Evolutionary conservation across 2,329 filamentous ascomycete species (phyloP).

Genomic region (Fusarium virguliforme): DNA sequence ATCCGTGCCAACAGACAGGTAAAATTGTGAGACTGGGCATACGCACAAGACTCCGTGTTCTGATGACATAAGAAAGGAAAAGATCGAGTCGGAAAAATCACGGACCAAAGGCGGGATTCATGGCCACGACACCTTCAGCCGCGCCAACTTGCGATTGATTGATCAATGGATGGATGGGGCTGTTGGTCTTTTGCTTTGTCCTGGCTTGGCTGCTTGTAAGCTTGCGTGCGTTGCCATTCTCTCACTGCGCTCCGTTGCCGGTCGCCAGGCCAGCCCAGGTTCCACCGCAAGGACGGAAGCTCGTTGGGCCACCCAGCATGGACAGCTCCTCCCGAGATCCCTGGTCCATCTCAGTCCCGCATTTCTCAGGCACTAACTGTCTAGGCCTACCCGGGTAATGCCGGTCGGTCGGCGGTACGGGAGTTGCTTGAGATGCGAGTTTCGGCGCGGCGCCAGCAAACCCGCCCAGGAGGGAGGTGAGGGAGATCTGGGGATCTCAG

Average conservation of each 20-base stretch:
- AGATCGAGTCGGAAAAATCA: conserved; percentile 11
- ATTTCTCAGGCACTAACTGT: conserved; percentile 49
- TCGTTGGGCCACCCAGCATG: conserved; percentile 24
- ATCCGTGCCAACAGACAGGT: neutral
- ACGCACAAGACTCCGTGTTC: neutral
- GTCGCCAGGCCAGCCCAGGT: conserved; percentile 45
- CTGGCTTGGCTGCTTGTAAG: conserved; percentile 7
- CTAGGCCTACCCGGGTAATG: conserved; percentile 50
- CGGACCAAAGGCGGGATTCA: conserved; percentile 15
- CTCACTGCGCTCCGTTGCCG: conserved; percentile 36
- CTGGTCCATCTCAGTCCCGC: conserved; percentile 34
- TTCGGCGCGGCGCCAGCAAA: conserved; percentile 36
- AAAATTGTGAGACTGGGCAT: no score
- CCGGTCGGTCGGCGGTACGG: conserved; percentile 52
- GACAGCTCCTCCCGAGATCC: conserved; percentile 33
- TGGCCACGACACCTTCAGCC: conserved; percentile 22
- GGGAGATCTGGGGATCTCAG: conserved; percentile 20
- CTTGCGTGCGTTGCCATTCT: conserved; percentile 20
- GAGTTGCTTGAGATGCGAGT: conserved; percentile 46
- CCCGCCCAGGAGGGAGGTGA: conserved; percentile 1
- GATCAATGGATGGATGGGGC: conserved; percentile 31
- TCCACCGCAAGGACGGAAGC: conserved; percentile 42
- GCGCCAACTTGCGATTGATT: conserved; percentile 34
- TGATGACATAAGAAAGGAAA: neutral
- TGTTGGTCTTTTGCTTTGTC: conserved; percentile 12